Evolutionary conservation across 2,329 filamentous ascomycete species (phyloP).

Genomic region (Sporothrix curviconia): DNA sequence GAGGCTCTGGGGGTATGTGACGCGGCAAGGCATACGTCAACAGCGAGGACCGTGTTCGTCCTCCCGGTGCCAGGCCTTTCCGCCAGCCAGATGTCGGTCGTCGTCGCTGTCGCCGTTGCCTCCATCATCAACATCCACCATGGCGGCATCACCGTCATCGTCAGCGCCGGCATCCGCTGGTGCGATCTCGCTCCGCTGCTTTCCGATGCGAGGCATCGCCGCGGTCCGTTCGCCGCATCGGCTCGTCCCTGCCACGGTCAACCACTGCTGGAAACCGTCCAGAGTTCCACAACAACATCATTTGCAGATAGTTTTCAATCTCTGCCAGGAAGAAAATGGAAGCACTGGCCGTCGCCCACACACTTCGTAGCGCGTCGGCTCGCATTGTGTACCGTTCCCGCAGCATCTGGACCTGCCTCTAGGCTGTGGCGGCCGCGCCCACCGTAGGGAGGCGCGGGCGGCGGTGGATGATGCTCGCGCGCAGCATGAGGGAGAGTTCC

Average conservation of each 20-base stretch:
- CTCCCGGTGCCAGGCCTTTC: neutral
- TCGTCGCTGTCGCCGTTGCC: constrained; percentile 27
- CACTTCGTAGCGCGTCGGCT: constrained; percentile 62
- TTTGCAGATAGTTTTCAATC: constrained; percentile 81
- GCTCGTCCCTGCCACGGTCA: constrained; percentile 43
- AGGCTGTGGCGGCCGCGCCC: constrained; percentile 41
- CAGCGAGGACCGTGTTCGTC: constrained; percentile 17
- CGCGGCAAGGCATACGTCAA: constrained; percentile 14
- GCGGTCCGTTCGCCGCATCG: constrained; percentile 12
- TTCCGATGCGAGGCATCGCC: neutral
- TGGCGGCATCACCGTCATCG: neutral
- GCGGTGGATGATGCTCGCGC: constrained; percentile 68
- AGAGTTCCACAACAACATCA: constrained; percentile 79
- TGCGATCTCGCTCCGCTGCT: neutral
- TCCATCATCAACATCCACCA: neutral
- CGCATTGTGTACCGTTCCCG: constrained; percentile 59
- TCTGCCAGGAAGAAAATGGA: constrained; percentile 86
- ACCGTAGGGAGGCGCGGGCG: constrained; percentile 54
- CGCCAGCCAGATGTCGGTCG: constrained; percentile 39
- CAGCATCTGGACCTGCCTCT: constrained; percentile 44
- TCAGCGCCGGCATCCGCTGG: too few relatives aligned
- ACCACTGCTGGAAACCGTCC: constrained; percentile 73
- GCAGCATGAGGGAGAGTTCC: constrained; percentile 82
- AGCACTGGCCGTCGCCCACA: constrained; percentile 86
- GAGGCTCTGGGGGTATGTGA: constrained; percentile 68